These are phyloP conservation scores for Barnettozyma sucrosica DNA, from an alignment of 805 yeast species.

Conservation along the genomic window DNA sequence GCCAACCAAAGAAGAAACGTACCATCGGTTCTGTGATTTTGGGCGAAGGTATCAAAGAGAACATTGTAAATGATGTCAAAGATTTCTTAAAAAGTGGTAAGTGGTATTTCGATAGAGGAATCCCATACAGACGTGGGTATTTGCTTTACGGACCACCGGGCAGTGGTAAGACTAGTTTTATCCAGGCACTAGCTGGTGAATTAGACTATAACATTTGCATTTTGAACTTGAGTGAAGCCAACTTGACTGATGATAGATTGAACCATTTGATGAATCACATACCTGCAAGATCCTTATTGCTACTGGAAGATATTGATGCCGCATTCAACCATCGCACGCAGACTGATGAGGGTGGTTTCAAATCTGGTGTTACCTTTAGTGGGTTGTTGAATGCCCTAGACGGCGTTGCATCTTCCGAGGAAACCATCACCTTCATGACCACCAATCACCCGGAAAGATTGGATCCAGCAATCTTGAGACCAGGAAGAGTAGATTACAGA, in stretches of 20 bases:
- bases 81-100: constrained; percentile 76
- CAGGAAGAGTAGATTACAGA: constrained; percentile 90
- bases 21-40: constrained; percentile 79
- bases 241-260: constrained; percentile 88
- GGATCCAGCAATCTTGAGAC: constrained; percentile 90
- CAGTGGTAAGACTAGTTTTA: constrained; percentile 91
- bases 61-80: constrained; percentile 61
- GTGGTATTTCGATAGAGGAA: constrained; percentile 96
- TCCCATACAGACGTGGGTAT: constrained; percentile 94
- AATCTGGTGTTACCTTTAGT: constrained; percentile 89
- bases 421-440: constrained; percentile 94
- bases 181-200: constrained; percentile 95
- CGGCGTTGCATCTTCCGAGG: constrained; percentile 97
- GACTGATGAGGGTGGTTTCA: constrained; percentile 67
- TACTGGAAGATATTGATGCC: constrained; percentile 92
- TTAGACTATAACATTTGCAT: constrained; percentile 94
- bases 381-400: constrained; percentile 91
- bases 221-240: constrained; percentile 82
- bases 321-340: constrained; percentile 85
- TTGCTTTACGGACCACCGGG: constrained; percentile 97
- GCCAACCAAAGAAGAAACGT: constrained; percentile 88
- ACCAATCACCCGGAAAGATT: constrained; percentile 93
- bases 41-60: constrained; percentile 67
- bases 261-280: constrained; percentile 95
- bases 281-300: constrained; percentile 79